These are phyloP conservation scores for Rheum nobile DNA, from an alignment of 148 eudicot species.

Conservation along the genomic window DNA sequence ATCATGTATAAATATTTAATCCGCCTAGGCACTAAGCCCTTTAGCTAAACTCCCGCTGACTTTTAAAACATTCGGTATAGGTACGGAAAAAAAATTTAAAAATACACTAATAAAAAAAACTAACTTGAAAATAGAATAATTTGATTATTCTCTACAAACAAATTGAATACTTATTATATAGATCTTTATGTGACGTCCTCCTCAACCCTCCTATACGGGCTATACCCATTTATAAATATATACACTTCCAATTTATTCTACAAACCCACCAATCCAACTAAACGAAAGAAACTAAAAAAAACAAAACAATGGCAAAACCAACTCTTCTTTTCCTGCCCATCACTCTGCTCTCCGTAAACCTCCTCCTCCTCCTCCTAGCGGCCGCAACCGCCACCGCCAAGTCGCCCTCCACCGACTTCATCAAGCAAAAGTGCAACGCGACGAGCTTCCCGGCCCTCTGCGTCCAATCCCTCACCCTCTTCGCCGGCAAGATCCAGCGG, in stretches of 20 bases:
- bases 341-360: not conserved
- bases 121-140: too few species aligned
- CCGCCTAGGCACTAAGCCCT: too few species aligned
- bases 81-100: too few species aligned
- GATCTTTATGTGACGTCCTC: not conserved
- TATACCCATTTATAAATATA: not conserved
- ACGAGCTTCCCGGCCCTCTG: constrained; percentile 60
- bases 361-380: not conserved
- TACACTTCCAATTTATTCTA: not conserved
- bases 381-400: not conserved
- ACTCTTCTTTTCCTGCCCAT: not conserved
- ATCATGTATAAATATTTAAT: too few species aligned
- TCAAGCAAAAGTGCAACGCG: constrained; percentile 40
- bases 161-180: too few species aligned
- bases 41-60: too few species aligned
- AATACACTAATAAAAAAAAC: too few species aligned
- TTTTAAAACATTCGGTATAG: too few species aligned
- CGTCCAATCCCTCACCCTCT: constrained; percentile 36
- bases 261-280: not conserved
- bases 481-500: constrained; percentile 25
- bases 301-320: not conserved
- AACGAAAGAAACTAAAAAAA: not conserved
- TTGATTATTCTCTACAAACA: too few species aligned
- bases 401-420: constrained; percentile 27
- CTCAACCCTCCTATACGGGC: not conserved